These are phyloP conservation scores for Saccharomyces hybrid DNA, from an alignment of 1,139 yeast genomes.

Conservation along the genomic window DNA sequence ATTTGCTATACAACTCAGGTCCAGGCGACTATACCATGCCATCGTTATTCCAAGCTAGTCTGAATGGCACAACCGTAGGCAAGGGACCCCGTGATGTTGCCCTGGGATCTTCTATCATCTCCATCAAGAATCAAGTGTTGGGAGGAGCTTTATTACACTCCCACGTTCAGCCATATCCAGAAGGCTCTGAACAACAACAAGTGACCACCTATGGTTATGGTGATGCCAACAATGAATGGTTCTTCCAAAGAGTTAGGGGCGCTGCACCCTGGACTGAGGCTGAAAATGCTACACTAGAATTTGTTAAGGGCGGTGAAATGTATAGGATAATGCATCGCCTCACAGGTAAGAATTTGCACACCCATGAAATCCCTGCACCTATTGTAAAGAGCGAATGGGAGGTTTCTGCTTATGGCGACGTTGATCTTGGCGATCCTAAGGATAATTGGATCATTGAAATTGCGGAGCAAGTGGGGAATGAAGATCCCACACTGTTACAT, in stretches of 20 bases:
- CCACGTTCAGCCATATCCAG: conserved; percentile 91
- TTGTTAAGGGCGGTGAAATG: conserved; percentile 60
- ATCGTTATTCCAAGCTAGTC: conserved; percentile 90
- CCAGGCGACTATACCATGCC: conserved; percentile 98
- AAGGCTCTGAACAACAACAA: conserved; percentile 93
- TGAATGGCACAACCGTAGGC: conserved; percentile 69
- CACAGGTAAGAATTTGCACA: conserved; percentile 87
- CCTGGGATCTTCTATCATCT: conserved; percentile 64
- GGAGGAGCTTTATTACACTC: conserved; percentile 93
- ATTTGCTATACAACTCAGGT: conserved; percentile 66
- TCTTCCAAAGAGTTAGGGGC: conserved; percentile 65
- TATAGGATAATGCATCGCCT: conserved; percentile 71
- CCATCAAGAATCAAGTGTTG: conserved; percentile 85
- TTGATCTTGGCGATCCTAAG: conserved; percentile 76
- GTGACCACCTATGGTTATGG: conserved; percentile 90
- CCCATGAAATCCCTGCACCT: conserved; percentile 81
- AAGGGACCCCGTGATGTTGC: conserved; percentile 88
- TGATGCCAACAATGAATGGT: conserved; percentile 90
- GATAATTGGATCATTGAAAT: conserved; percentile 94
- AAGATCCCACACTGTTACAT: conserved; percentile 64
- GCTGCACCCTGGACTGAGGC: conserved; percentile 41
- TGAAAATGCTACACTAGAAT: conserved; percentile 45
- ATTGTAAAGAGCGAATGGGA: conserved; percentile 61
- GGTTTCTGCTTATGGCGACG: conserved; percentile 89
- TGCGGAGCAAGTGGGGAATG: conserved; percentile 66